Percentiles rank a stretch among this genome's conserved stretches.
Conservation (phyloP, 768 basidiomycete species). For the Cubamyces sp. region DNA sequence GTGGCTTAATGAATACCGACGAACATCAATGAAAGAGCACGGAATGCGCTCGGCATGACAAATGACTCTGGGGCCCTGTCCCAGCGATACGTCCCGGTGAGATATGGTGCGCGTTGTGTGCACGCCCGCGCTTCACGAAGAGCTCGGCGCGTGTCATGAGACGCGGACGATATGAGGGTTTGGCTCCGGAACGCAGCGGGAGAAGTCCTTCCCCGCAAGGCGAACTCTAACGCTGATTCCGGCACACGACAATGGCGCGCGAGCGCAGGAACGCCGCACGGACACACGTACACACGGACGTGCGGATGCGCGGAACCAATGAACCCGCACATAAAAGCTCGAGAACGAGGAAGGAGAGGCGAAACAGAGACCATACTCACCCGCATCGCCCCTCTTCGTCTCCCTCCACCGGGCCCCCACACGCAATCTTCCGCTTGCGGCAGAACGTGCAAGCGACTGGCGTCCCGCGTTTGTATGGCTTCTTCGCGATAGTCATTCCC, state of each 20-base stretch:
- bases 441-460: conserved; percentile 32
- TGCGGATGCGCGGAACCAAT: neutral
- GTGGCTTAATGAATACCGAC: too few species aligned
- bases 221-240: neutral
- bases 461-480: conserved; percentile 23
- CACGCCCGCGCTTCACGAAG: neutral
- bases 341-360: neutral
- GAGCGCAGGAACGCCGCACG: too few species aligned
- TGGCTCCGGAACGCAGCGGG: neutral
- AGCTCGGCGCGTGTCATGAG: neutral
- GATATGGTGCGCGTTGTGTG: conserved; percentile 2
- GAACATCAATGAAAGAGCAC: neutral
- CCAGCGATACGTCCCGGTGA: neutral
- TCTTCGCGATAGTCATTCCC: conserved; percentile 8
- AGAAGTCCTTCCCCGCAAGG: neutral
- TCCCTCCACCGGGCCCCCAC: conserved; percentile 29
- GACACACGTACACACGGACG: too few species aligned
- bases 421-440: conserved; percentile 34
- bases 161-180: neutral
- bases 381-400: conserved; percentile 21
- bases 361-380: conserved; percentile 21
- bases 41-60: neutral
- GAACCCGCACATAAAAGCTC: neutral
- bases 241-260: neutral
- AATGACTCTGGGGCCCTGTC: neutral